These are phyloP conservation scores for Sphaerulina populicola DNA, from an alignment of 2,329 filamentous ascomycete genomes.

Conservation along the genomic window DNA sequence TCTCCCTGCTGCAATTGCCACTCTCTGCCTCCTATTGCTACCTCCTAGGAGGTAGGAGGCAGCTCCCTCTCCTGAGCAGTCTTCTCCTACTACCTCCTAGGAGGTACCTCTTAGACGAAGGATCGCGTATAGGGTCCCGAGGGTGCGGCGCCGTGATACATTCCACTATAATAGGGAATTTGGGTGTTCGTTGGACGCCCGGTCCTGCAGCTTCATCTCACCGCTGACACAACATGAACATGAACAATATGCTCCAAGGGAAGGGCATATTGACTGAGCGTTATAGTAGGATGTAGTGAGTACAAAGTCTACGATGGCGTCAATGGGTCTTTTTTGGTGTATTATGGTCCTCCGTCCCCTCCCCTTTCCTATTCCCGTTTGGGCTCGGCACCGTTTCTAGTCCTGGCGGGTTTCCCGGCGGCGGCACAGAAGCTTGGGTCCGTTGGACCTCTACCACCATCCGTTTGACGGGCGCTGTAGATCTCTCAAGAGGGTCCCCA, in stretches of 20 bases:
- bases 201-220: neutral
- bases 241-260: neutral
- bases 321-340: neutral
- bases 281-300: no score
- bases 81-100: no score
- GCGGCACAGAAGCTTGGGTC: neutral
- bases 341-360: neutral
- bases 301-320: no score
- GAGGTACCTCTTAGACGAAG: no score
- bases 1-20: no score
- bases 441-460: neutral
- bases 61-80: no score
- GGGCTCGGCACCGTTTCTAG: neutral
- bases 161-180: neutral
- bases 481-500: neutral
- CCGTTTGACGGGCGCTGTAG: neutral
- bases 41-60: no score
- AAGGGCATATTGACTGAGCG: no score
- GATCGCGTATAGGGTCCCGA: no score
- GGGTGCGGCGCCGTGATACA: no score
- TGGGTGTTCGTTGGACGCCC: neutral
- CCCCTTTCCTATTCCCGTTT: no score
- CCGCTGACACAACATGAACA: neutral
- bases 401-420: neutral
- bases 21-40: no score